Evolutionary conservation across 768 basidiomycete genomes (phyloP), one percentile per base, ranked within the genome.

Genomic region (Agrocybe pediades): DNA sequence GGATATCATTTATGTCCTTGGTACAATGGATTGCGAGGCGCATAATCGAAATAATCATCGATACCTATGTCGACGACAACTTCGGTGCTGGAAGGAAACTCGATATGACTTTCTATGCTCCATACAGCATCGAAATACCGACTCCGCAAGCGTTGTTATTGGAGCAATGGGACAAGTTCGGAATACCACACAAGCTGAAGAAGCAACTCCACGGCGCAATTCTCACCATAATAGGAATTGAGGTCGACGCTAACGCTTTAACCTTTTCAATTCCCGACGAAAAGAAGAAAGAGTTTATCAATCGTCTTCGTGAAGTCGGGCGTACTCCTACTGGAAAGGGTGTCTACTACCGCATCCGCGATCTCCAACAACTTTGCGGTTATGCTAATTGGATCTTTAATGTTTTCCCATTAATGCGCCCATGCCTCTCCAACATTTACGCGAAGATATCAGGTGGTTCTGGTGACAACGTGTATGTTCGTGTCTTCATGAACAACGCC

Each of bases 221-320:
- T 0, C 66, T 79, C 13, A 58, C 60, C 1, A 69, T 78, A 55
- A 71, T 78, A 52, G 74, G 78, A 19, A 73, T 74, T 49, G 23
- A 64, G 0, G 71, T 78, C 21, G 69, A 79, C 52, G 41, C 71
- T 0, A 62, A 68, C 24, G 46, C 40, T 0, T 67, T 75, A 65
- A 67, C 65, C 19, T n/a, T 62, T 23, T 53, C 51, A 17, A 20
- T 62, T 8, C 57, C 61, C 29, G 39, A 46, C 40, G 53, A 58
- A 15, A 30, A 30, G 29, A 30, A 30, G 29, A 0, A n/a, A n/a
- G n/a, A n/a, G n/a, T n/a, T n/a, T n/a, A n/a, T n/a, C n/a, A n/a
- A n/a, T n/a, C n/a, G n/a, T n/a, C n/a, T n/a, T n/a, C n/a, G n/a
- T n/a, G n/a, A n/a, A n/a, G n/a, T n/a, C n/a, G n/a, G n/a, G n/a